These are phyloP conservation scores for Monosporozyma yasuniensis DNA, from an alignment of 805 yeast species.

Conservation along the genomic window DNA sequence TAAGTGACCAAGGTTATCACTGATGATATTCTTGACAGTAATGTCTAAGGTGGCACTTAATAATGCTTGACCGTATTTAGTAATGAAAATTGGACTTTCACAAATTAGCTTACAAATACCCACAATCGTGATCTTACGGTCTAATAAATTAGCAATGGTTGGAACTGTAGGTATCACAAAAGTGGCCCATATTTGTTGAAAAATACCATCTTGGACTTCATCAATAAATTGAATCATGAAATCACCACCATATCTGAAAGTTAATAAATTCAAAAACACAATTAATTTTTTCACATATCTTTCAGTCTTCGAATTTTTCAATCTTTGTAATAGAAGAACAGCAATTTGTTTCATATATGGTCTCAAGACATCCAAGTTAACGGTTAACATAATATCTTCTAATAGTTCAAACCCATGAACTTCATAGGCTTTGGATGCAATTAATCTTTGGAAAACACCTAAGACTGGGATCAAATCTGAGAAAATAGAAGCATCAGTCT, in stretches of 20 bases:
- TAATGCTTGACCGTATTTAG: constrained; percentile 33
- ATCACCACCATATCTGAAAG: constrained; percentile 39
- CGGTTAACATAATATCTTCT: constrained; percentile 51
- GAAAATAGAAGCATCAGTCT: constrained; percentile 30
- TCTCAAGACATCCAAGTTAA: constrained; percentile 43
- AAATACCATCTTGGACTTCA: constrained; percentile 56
- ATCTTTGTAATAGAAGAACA: constrained; percentile 63
- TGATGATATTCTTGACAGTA: constrained; percentile 33
- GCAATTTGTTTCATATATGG: constrained; percentile 65
- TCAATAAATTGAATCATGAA: constrained; percentile 62
- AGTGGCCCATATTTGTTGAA: constrained; percentile 39
- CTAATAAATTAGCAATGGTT: constrained; percentile 41
- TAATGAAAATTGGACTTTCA: constrained; percentile 27
- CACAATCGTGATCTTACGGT: constrained; percentile 44
- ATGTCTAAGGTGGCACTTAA: constrained; percentile 37
- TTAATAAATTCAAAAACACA: constrained; percentile 47
- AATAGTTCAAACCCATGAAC: constrained; percentile 75
- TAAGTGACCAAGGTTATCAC: constrained; percentile 32
- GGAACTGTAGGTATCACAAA: constrained; percentile 36
- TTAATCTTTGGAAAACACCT: constrained; percentile 93
- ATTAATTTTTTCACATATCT: constrained; percentile 66
- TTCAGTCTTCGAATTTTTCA: constrained; percentile 76
- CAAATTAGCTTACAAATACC: constrained; percentile 44
- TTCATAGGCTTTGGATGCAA: constrained; percentile 79
- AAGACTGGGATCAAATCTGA: constrained; percentile 64